Evolutionary conservation across 345 rosid genomes (phyloP).

Genomic region (Boechera retrofracta): DNA sequence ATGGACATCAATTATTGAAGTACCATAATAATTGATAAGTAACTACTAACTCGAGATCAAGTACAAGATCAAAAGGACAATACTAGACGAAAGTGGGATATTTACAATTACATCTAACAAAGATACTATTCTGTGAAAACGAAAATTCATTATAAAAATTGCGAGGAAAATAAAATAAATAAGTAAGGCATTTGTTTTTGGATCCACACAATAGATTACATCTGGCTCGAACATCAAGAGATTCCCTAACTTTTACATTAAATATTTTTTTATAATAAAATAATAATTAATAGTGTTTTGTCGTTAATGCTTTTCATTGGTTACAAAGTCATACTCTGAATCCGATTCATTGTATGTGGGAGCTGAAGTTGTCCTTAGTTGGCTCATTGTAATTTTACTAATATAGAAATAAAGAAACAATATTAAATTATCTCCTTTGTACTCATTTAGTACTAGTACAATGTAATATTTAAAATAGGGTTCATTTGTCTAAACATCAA

Average conservation of each 20-base stretch:
- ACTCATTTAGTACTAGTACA: background rate
- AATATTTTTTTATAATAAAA: constrained; percentile 7
- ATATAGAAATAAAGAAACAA: background rate
- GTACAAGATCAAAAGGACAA: constrained; percentile 29
- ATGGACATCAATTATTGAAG: constrained; percentile 38
- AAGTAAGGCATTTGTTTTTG: constrained; percentile 24
- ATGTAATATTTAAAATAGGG: background rate
- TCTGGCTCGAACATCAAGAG: constrained; percentile 46
- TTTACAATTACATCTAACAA: constrained; percentile 25
- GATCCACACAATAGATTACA: constrained; percentile 42
- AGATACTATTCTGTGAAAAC: constrained; percentile 33
- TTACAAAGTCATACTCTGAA: constrained; percentile 35
- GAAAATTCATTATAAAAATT: constrained; percentile 9
- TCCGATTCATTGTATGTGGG: constrained; percentile 44
- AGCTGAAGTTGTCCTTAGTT: constrained; percentile 39
- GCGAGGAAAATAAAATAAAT: background rate
- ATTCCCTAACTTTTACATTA: constrained; percentile 38
- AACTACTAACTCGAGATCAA: constrained; percentile 38
- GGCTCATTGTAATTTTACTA: constrained; percentile 2
- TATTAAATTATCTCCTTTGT: background rate
- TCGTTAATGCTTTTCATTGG: constrained; percentile 43
- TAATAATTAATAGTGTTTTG: constrained; percentile 20
- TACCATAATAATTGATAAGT: constrained; percentile 34
- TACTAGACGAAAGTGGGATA: constrained; percentile 30
- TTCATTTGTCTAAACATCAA: background rate